Percentiles rank a stretch among this genome's conserved stretches.
Evolutionary conservation across 2,329 filamentous ascomycete genomes (phyloP).

Genomic region (Fusarium haematococcum): DNA sequence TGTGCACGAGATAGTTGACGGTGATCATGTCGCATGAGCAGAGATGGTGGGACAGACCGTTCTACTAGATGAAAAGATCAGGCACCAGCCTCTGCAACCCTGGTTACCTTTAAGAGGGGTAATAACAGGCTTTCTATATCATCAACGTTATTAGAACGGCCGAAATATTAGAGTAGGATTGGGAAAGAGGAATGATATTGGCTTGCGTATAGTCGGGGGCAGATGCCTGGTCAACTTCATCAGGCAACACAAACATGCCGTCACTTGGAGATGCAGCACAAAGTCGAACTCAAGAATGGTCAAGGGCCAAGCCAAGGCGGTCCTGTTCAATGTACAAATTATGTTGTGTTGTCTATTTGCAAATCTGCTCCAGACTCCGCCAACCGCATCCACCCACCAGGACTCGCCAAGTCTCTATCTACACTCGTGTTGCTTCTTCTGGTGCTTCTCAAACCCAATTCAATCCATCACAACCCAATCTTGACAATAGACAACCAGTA

Average conservation of each 20-base stretch:
- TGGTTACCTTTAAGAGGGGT: not conserved
- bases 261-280: not conserved
- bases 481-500: conserved; percentile 45
- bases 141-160: not conserved
- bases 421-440: conserved; percentile 3
- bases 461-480: conserved; percentile 4
- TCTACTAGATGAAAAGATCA: not conserved
- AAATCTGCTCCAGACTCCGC: conserved; percentile 31
- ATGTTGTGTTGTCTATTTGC: conserved; percentile 17
- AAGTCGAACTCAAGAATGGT: not conserved
- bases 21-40: not conserved
- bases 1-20: not conserved
- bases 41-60: not conserved
- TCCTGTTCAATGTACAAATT: not conserved
- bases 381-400: conserved; percentile 14
- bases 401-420: conserved; percentile 28
- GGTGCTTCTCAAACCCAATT: not conserved
- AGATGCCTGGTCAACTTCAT: not conserved
- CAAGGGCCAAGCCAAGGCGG: not conserved
- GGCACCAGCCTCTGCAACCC: not conserved
- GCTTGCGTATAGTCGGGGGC: not conserved
- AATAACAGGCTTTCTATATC: not conserved
- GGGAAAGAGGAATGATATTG: not conserved
- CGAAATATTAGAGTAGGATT: not conserved
- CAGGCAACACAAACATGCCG: not conserved